Base-by-base conservation (phyloP, 2,329 filamentous ascomycete genomes). In the Cladosporium sp. region DNA sequence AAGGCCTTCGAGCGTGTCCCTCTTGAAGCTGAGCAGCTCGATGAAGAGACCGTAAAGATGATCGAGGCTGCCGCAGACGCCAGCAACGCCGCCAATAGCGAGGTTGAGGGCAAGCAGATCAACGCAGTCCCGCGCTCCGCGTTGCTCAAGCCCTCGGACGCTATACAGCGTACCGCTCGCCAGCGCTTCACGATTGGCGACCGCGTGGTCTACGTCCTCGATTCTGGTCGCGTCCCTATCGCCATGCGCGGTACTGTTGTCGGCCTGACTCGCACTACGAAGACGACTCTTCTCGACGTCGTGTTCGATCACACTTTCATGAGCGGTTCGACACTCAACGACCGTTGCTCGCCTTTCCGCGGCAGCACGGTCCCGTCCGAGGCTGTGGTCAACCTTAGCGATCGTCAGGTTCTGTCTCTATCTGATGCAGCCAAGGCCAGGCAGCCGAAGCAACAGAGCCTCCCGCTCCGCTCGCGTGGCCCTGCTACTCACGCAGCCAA, bases 261-360 rank as follows among this genome's bases (percentile, higher is more conserved):
- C 50, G 93, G 93, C 30, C 86, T 96, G 64, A 96, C 90, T 53
- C 85, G 88, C 50, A 96, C 91, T 25, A 79, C 90, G 16, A 86
- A 88, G 50, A 85, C 85, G 20, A 80, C 88, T 40, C 78, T 96
- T 51, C 77, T 98, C 32, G 93, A 98, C 66, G 81, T 97, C 51
- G 84, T 98, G 7, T 98, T 95, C 70, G 94, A 98, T 66, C 81
- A 82, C 11, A 86, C 89, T 0, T 98, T 98, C 69, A 97, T 98
- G 91, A 95, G 90, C 63, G 93, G 93, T 55, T 96, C 91, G 1
- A 93, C 88, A 0, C 78, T 98, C 13, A 87, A 88, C 52, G 90
- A 91, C 50, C 85, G 93, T 52, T 95, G 92, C 65, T 89, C 90
- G 20, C 84, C 88, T 32, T 98, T 98, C 82, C 83, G 92, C 30